Evolutionary conservation across 2,329 filamentous ascomycete species (phyloP), one percentile per base, ranked within the genome.

Genomic region (Bipolaris bicolor): DNA sequence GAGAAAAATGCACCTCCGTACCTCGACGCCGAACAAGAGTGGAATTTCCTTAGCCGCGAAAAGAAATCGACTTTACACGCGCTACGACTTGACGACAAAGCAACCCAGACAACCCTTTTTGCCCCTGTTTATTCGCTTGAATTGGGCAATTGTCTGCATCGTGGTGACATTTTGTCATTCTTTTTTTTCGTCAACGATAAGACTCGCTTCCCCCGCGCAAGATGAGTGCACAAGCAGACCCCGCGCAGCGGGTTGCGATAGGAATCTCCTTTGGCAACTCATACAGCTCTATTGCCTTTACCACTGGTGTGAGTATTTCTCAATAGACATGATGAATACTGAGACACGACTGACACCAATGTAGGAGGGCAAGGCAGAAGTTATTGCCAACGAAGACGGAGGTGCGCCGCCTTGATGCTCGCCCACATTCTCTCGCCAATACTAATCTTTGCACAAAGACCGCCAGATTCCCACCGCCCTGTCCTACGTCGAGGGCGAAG

Each of bases 301-400:
- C 93, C 45, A 86, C 89, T 61, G 79, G 79, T 62, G 84, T 86
- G 78, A 64, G 82, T 61, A 11, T 34, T 41, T 5, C 15, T 5
- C n/a, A 11, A 3, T 10, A 6, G 3, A 11, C 15, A 24, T 15
- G 0, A 2, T 9, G 5, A 6, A 5, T 7, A 31, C 7, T 29
- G 7, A 18, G 20, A 29, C 29, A 37, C 31, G 33, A 26, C 60
- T 69, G 55, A 69, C 62, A 44, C 4, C 24, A 4, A 29, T 26
- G 16, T 54, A 86, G 84, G 94, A 98, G 74, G 94, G 96, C 79
- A 96, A 96, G 83, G 89, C 92, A 64, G 92, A 97, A 78, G 94
- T 99, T 64, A 98, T 99, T 81, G 95, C 95, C 74, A 98, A 99
- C 81, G 95, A 98, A 82, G 95, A 98, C 76, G 95, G 95, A 84